phyloP scores from a whole-genome alignment of 2,329 filamentous ascomycete species.

The Xylariaceae sp. region DNA sequence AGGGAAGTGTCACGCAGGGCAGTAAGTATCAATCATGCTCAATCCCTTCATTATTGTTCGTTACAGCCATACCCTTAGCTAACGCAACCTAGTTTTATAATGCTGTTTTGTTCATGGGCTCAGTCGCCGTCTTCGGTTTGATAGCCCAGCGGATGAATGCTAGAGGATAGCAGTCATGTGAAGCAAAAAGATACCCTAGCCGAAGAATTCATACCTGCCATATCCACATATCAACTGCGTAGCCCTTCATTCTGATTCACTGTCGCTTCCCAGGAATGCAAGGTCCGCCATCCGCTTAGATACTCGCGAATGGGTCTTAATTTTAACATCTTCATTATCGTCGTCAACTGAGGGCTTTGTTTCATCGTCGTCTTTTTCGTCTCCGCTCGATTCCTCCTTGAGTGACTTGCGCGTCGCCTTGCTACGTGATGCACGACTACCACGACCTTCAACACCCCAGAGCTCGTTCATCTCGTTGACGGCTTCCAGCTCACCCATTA shows the following conservation, averaged over 20 bases:
- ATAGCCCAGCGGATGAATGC: conserved; percentile 81
- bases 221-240: not conserved
- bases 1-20: conserved; percentile 90
- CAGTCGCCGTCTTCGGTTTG: conserved; percentile 88
- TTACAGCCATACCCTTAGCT: conserved; percentile 3
- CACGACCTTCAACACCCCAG: conserved; percentile 60
- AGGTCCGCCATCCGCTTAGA: conserved; percentile 50
- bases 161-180: conserved; percentile 15
- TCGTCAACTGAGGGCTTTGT: conserved; percentile 33
- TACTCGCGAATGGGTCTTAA: conserved; percentile 34
- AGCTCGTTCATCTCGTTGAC: conserved; percentile 75
- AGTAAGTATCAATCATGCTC: conserved; percentile 50
- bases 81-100: conserved; percentile 80
- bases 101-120: conserved; percentile 92
- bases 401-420: conserved; percentile 35
- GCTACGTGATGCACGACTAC: conserved; percentile 41
- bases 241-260: conserved; percentile 53
- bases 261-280: conserved; percentile 66
- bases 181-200: conserved; percentile 3
- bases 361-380: conserved; percentile 31
- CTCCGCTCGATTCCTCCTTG: conserved; percentile 38
- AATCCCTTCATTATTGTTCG: conserved; percentile 1
- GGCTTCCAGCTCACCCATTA: conserved; percentile 77
- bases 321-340: conserved; percentile 31
- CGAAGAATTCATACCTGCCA: not conserved